Evolutionary conservation across 2,329 filamentous ascomycete genomes (phyloP), one percentile per base, ranked within the genome.

Genomic region (Aureobasidium melanogenum): DNA sequence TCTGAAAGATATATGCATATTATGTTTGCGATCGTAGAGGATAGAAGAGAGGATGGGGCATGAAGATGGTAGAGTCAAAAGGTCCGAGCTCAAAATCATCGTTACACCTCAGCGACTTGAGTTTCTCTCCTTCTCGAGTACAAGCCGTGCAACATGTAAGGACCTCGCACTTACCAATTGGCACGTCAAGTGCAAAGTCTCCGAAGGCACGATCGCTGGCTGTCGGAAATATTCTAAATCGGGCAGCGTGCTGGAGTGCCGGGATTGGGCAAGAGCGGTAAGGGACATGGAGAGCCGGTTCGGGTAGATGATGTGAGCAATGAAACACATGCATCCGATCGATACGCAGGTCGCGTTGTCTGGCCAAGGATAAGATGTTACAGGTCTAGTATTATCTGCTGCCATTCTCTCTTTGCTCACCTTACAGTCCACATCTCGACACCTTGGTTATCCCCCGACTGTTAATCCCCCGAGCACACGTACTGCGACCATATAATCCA

Each of bases 251-350:
- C 52, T 19, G 26, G 30, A n/a, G n/a, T 56, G 52, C 34, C 52
- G 38, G 36, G n/a, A 22, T 43, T 34, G 26, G 52, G 39, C 39
- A 44, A 43, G 10, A 19, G 54, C 54, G 54, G 52, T 34, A 56
- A 56, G 52, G 54, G 22, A 36, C 41, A 57, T 57, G 54, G 54
- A 57, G 54, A 57, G 54, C 54, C 54, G 54, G 28, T n/a, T 22
- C 54, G 54, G 54, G 28, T 57, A 47, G 54, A 57, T 57, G 39
- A 57, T 46, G 54, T 57, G 54, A 57, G 54, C 54, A 47, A 7
- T 26, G 28, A 36, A 47, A 47, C 39, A 57, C 19, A n/a, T 12
- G 39, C 32, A 28, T 36, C 28, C 41, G 7, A 47, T 52, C 9
- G 14, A 52, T 39, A 22, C 34, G 5, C 9, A n/a, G n/a, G n/a